These are phyloP conservation scores for Athelia psychrophila DNA, from an alignment of 1,284 basidiomycete species.

Conservation along the genomic window DNA sequence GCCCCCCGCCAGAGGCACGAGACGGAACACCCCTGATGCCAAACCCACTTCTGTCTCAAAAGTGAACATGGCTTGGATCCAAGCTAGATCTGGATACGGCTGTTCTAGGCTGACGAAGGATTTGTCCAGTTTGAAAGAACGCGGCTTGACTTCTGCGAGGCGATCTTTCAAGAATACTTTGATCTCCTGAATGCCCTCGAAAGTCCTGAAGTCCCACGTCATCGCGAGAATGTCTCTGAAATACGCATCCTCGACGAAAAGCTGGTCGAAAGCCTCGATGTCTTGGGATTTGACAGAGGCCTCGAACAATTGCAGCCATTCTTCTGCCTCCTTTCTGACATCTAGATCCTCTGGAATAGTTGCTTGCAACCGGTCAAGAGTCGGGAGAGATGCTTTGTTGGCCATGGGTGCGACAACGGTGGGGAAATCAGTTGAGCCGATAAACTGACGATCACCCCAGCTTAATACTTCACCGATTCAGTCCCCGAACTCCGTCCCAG, in stretches of 20 bases:
- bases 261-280: constrained; percentile 30
- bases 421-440: too few species aligned
- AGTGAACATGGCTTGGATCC: constrained; percentile 56
- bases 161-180: constrained; percentile 42
- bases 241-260: constrained; percentile 44
- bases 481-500: too few species aligned
- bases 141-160: constrained; percentile 34
- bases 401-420: not conserved
- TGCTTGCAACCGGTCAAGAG: constrained; percentile 39
- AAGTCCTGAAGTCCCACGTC: constrained; percentile 67
- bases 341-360: constrained; percentile 33
- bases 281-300: constrained; percentile 31
- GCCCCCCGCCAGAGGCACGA: constrained; percentile 46
- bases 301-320: constrained; percentile 46
- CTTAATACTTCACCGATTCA: too few species aligned
- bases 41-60: constrained; percentile 53
- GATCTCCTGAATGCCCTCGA: constrained; percentile 42
- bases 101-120: constrained; percentile 33
- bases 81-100: constrained; percentile 55
- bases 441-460: too few species aligned
- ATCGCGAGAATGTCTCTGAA: constrained; percentile 63
- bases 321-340: constrained; percentile 31
- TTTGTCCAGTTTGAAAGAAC: constrained; percentile 38
- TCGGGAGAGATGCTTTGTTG: constrained; percentile 32
- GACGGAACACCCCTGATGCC: constrained; percentile 48